A percentile compares a stretch with the other conserved stretches of the same genome.
These are phyloP conservation scores for Phytophthora meadii DNA, from an alignment of 352 stramenopile species.

Conservation along the genomic window DNA sequence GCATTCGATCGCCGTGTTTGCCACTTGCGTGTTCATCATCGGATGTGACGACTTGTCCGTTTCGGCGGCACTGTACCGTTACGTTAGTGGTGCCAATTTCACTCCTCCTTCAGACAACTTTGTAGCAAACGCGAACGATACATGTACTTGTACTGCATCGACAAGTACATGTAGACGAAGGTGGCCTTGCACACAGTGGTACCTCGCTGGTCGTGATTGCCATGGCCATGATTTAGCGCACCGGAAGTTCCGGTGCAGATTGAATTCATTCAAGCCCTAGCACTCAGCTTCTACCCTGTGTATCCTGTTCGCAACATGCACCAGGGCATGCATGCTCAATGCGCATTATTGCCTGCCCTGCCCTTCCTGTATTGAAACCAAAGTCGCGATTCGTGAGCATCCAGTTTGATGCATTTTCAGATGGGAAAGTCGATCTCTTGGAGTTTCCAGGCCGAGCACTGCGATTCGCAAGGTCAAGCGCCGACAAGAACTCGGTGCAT, in stretches of 20 bases:
- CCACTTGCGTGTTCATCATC: slow-evolving; percentile 11
- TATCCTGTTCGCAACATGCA: too few species aligned
- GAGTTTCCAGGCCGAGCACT: not conserved
- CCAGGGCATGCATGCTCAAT: too few species aligned
- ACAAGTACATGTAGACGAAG: not conserved
- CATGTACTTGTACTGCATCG: not conserved
- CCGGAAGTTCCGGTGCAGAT: not conserved
- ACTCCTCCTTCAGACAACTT: too few species aligned
- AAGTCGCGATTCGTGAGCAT: too few species aligned
- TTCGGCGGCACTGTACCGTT: too few species aligned
- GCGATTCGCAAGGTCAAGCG: not conserved
- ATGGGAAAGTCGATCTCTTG: slow-evolving; percentile 7
- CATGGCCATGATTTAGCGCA: too few species aligned
- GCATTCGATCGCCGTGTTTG: slow-evolving; percentile 15
- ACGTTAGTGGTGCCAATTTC: too few species aligned
- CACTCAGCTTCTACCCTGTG: not conserved
- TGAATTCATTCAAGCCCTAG: not conserved
- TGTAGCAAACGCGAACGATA: not conserved
- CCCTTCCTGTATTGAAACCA: too few species aligned
- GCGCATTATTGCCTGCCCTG: not conserved
- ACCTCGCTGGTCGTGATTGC: not conserved
- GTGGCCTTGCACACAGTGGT: not conserved
- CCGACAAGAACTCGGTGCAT: not conserved
- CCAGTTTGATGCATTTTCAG: not conserved
- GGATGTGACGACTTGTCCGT: slow-evolving; percentile 1